Percentiles rank a stretch among this genome's conserved stretches.
phyloP scores from a whole-genome alignment of 164 flowering plant genomes.

The Cinnamomum chago region DNA sequence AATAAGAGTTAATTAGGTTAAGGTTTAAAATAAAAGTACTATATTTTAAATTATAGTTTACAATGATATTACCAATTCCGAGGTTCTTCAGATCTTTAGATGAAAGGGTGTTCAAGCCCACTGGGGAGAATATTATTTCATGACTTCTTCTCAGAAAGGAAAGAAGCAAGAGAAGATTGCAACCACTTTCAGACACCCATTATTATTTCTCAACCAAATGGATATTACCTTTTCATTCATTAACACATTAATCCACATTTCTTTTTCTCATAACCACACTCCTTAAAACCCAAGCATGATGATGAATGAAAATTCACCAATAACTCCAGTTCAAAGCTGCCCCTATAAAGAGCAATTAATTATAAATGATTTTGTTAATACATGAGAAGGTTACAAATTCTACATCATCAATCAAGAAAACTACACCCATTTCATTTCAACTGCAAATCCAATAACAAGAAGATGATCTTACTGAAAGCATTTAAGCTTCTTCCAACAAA shows the following conservation, averaged over 20 bases:
- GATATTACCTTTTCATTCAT: not conserved
- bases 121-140: no score
- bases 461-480: not conserved
- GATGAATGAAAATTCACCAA: not conserved
- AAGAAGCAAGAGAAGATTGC: not conserved
- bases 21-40: no score
- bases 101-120: no score
- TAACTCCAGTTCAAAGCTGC: not conserved
- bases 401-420: not conserved
- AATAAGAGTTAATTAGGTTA: no score
- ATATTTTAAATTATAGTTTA: no score
- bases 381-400: constrained; percentile 5
- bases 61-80: no score
- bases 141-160: no score
- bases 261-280: not conserved
- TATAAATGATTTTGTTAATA: not conserved
- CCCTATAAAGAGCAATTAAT: not conserved
- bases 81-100: no score
- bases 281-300: not conserved
- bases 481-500: not conserved
- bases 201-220: not conserved
- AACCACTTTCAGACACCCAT: not conserved
- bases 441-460: constrained; percentile 3
- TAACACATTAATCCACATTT: not conserved
- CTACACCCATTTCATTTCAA: not conserved